Conservation (phyloP, 1,284 basidiomycete genomes). For the Trichosporon coremiiforme region DNA sequence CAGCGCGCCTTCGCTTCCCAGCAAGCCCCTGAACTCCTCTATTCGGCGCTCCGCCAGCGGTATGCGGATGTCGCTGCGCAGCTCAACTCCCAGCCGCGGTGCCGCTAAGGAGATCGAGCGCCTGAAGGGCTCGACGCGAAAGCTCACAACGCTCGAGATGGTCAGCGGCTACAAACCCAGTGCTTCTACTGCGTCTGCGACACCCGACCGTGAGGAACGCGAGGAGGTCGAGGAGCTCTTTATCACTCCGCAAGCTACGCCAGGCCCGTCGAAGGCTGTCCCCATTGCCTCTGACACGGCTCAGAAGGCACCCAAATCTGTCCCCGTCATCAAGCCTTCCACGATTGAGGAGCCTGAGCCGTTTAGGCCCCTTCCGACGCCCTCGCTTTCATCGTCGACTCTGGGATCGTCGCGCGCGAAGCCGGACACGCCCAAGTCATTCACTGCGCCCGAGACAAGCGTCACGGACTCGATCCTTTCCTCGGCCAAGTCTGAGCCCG, state of each 20-base stretch:
- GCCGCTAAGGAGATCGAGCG: conserved; percentile 48
- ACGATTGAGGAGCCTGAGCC: conserved; percentile 33
- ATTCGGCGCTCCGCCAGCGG: conserved; percentile 7
- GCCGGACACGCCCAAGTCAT: conserved; percentile 7
- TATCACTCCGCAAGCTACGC: background rate
- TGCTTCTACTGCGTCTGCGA: conserved; percentile 6
- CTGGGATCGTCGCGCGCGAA: conserved; percentile 17
- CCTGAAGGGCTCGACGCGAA: conserved; percentile 23
- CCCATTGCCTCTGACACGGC: background rate
- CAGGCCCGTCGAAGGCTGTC: conserved; percentile 8
- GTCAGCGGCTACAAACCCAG: conserved; percentile 27
- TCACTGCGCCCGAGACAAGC: conserved; percentile 1
- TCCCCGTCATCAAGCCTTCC: conserved; percentile 20
- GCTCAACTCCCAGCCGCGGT: conserved; percentile 41
- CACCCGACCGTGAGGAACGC: conserved; percentile 24
- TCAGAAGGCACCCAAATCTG: conserved; percentile 12
- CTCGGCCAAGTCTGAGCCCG: conserved; percentile 24
- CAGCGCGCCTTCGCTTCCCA: conserved; percentile 10
- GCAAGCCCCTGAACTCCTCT: conserved; percentile 6
- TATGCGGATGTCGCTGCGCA: conserved; percentile 22
- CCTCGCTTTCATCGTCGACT: conserved; percentile 26
- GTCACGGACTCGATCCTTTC: conserved; percentile 26
- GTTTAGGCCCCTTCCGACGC: conserved; percentile 31
- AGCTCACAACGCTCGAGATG: conserved; percentile 34
- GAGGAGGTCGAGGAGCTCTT: conserved; percentile 29